phyloP scores from a whole-genome alignment of 495 filamentous ascomycete species.

The Evansstolkia leycettana region DNA sequence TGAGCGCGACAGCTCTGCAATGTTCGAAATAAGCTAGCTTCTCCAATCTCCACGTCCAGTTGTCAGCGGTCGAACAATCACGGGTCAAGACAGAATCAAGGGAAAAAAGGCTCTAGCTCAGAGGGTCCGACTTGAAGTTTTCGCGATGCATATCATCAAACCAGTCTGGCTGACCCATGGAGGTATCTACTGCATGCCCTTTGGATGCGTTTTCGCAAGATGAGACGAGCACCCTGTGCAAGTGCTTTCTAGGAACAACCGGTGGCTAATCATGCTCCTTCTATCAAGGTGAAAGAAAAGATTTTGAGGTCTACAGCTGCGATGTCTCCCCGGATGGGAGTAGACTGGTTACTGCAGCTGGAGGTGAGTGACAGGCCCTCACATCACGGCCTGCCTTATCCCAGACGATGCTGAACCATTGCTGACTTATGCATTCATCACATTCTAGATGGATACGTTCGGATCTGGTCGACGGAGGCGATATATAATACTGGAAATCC shows the following conservation, averaged over 20 bases:
- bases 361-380: conserved; percentile 54
- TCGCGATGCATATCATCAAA: conserved; percentile 78
- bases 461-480: conserved; percentile 93
- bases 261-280: conserved; percentile 3
- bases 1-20: conserved; percentile 13
- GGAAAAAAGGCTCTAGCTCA: neutral
- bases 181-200: conserved; percentile 33
- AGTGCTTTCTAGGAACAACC: conserved; percentile 4
- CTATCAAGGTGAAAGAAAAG: conserved; percentile 72
- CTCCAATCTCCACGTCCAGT: neutral
- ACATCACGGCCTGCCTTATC: too few relatives aligned
- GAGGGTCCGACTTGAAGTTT: neutral
- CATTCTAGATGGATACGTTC: conserved; percentile 75
- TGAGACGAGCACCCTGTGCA: too few relatives aligned
- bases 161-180: conserved; percentile 88
- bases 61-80: neutral
- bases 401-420: conserved; percentile 7
- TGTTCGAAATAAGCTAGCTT: conserved; percentile 14
- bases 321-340: conserved; percentile 91
- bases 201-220: too few relatives aligned
- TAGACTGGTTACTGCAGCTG: conserved; percentile 82
- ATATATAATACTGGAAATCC: conserved; percentile 67
- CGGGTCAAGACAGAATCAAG: neutral
- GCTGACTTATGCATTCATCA: conserved; percentile 9
- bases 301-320: conserved; percentile 95